Evolutionary conservation across 768 basidiomycete genomes (phyloP).

Genomic region (Tulasnella sp.): DNA sequence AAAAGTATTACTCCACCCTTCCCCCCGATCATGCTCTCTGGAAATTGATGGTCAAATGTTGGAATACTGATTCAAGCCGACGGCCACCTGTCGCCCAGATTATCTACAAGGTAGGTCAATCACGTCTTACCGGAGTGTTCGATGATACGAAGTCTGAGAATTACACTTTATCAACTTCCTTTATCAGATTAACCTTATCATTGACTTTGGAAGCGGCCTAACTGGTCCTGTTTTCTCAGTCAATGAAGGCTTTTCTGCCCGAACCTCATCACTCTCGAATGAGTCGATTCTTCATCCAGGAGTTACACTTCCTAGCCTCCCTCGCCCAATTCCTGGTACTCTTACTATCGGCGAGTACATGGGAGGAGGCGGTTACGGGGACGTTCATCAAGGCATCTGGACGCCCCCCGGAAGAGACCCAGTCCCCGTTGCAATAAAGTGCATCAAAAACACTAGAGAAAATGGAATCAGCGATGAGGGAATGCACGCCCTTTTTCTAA

Average conservation of each 20-base stretch:
- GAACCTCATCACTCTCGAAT: not conserved
- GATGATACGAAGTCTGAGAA: not conserved
- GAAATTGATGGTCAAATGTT: slow-evolving; percentile 1
- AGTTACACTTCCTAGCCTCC: not conserved
- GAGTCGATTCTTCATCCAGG: not conserved
- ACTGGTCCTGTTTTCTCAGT: not conserved
- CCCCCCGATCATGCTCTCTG: too few species aligned
- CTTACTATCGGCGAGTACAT: not conserved
- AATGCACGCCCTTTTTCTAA: not conserved
- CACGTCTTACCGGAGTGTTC: not conserved
- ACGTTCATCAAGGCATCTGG: not conserved
- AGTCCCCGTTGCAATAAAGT: not conserved
- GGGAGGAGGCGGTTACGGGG: not conserved
- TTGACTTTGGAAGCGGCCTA: not conserved
- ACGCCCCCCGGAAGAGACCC: not conserved
- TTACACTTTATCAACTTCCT: not conserved
- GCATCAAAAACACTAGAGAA: not conserved
- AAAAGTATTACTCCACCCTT: too few species aligned
- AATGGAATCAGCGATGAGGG: not conserved
- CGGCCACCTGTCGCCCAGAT: not conserved
- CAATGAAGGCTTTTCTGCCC: not conserved
- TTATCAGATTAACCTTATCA: not conserved
- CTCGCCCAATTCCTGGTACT: not conserved
- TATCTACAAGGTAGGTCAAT: not conserved
- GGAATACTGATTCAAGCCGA: not conserved